These are phyloP conservation scores for Teratosphaeria viscida DNA, from an alignment of 2,329 filamentous ascomycete genomes.

Conservation along the genomic window DNA sequence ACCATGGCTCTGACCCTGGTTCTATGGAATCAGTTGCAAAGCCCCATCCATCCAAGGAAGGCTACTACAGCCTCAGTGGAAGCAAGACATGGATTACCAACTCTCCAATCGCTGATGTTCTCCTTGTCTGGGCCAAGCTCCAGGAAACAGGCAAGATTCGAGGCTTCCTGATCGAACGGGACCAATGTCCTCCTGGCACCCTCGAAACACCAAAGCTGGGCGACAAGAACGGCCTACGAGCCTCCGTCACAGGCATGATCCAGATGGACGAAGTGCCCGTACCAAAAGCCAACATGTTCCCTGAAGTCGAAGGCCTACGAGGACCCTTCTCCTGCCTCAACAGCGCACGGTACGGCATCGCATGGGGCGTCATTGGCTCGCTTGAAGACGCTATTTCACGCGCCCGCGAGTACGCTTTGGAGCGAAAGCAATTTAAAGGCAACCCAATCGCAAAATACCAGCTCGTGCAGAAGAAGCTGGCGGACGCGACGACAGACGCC, in stretches of 20 bases:
- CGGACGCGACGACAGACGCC: slow-evolving; percentile 83
- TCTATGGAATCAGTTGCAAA: slow-evolving; percentile 85
- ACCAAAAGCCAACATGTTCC: slow-evolving; percentile 86
- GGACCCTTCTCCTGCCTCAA: slow-evolving; percentile 94
- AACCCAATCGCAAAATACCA: slow-evolving; percentile 95
- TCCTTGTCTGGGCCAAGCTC: slow-evolving; percentile 88
- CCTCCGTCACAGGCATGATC: slow-evolving; percentile 96
- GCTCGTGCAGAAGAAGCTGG: slow-evolving; percentile 93
- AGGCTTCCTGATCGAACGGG: slow-evolving; percentile 81
- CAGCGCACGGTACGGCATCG: slow-evolving; percentile 85
- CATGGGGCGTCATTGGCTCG: slow-evolving; percentile 86
- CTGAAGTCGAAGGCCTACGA: slow-evolving; percentile 70
- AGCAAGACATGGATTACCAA: slow-evolving; percentile 96
- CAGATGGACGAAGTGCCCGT: slow-evolving; percentile 87
- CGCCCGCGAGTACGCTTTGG: slow-evolving; percentile 76
- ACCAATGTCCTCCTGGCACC: slow-evolving; percentile 74
- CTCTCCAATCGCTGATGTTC: slow-evolving; percentile 74
- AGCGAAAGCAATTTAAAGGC: slow-evolving; percentile 89
- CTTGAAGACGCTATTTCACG: slow-evolving; percentile 82
- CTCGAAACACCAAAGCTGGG: slow-evolving; percentile 86
- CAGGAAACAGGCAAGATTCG: slow-evolving; percentile 87
- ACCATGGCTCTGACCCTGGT: slow-evolving; percentile 84
- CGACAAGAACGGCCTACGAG: slow-evolving; percentile 88
- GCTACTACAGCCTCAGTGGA: slow-evolving; percentile 68
- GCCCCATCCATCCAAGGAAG: slow-evolving; percentile 72